Base-by-base conservation (phyloP, 164 flowering plant genomes). In the Berberis thunbergii region DNA sequence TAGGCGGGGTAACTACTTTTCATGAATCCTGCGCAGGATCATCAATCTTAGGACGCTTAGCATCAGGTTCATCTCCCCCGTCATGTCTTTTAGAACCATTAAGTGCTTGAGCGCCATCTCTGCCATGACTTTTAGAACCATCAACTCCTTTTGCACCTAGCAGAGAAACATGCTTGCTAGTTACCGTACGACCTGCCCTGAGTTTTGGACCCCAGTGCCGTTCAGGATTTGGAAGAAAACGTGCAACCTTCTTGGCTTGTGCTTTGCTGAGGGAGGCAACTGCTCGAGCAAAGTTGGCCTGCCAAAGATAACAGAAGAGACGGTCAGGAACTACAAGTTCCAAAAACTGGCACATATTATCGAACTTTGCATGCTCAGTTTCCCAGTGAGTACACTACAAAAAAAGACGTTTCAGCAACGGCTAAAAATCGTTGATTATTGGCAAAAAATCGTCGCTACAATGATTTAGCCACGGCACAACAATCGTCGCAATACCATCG, bases 211-310 rank as follows among this genome's bases (percentile, higher is more conserved):
- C 97, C 99, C 99, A 95, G 67, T 95, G 93, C 63, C 78, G 79
- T 67, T 95, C 99, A n/a, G 99, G 99, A 69, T 95, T 95, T 5
- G 97, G 96, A 69, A 85, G 97, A 77, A 87, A 95, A 11, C 97
- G 87, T 10, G 97, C 92, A 10, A 83, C 85, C 74, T 91, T 95
- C 84, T 91, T 91, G 6, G 94, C 88, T 64, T 95, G 97, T 57
- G 96, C 89, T 81, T 85, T 85, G 86, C 97, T 94, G 40, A 94
- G 87, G 38, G 97, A 86, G 26, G 88, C 87, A 59, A 80, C 81
- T 4, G 91, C 90, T 73, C 94, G 80, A 43, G 99, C 84, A 79
- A 95, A 95, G 74, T 91, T 88, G n/a, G 94, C 99, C 96, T 91
- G 79, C 46, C 42, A 10, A 12, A 49, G 49, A 13, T 8, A 48